A percentile compares a stretch with the other conserved stretches of the same genome.
Conservation (phyloP, 2,329 filamentous ascomycete species). For the Orbilia javanica region DNA sequence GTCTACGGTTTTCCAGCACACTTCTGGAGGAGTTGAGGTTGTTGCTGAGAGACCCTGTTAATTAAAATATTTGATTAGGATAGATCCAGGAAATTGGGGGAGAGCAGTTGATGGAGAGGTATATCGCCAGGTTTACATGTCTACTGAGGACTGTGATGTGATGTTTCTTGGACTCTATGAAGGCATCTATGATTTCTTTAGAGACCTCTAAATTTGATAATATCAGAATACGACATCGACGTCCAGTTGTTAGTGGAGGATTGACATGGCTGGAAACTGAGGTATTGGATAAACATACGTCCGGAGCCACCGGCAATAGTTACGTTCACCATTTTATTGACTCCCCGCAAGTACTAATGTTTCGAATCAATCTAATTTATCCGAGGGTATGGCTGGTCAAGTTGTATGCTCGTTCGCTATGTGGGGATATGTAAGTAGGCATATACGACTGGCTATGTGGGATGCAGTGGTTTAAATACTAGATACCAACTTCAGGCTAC, state of each 20-base stretch:
- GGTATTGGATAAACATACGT: slow-evolving; percentile 63
- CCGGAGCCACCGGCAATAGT: slow-evolving; percentile 68
- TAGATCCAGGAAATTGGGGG: too few species aligned
- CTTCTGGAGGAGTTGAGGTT: slow-evolving; percentile 58
- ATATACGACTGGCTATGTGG: too few species aligned
- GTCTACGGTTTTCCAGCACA: slow-evolving; percentile 66
- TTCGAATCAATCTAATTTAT: too few species aligned
- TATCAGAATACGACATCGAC: too few species aligned
- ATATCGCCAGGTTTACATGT: slow-evolving; percentile 64
- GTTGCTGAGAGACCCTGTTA: neutral
- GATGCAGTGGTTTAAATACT: too few species aligned
- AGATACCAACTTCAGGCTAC: too few species aligned
- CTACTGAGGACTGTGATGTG: slow-evolving; percentile 70
- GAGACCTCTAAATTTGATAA: slow-evolving; percentile 67
- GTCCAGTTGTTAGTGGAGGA: neutral
- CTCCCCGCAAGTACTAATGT: too few species aligned
- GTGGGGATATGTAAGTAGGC: too few species aligned
- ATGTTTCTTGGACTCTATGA: slow-evolving; percentile 69
- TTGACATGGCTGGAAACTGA: neutral
- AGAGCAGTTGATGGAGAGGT: too few species aligned
- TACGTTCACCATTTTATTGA: slow-evolving; percentile 67
- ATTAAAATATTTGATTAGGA: neutral
- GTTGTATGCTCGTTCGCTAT: too few species aligned
- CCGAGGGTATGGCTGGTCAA: too few species aligned
- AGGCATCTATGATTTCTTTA: slow-evolving; percentile 69